Conservation (phyloP, 176 grass and related monocot genomes). For the Triticum timopheevii region DNA sequence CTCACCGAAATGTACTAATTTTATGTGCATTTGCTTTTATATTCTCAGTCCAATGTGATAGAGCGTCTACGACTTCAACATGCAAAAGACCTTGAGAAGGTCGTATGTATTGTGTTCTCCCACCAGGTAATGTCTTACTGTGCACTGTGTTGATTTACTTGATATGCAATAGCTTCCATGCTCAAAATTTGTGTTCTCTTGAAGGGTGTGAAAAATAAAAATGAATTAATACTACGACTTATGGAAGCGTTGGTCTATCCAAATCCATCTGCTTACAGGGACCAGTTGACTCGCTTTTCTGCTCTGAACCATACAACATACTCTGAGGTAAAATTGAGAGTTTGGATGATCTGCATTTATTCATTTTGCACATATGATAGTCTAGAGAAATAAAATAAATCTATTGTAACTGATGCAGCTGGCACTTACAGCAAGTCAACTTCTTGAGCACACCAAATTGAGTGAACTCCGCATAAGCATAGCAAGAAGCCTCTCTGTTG, state of each 20-base stretch:
- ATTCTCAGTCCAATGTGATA: slow-evolving; percentile 95
- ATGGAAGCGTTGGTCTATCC: slow-evolving; percentile 98
- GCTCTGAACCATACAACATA: slow-evolving; percentile 86
- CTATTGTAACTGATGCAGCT: slow-evolving; percentile 47
- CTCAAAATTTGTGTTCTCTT: slow-evolving; percentile 41
- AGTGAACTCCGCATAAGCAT: slow-evolving; percentile 92
- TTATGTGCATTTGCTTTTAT: slow-evolving; percentile 31
- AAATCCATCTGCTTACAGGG: slow-evolving; percentile 91
- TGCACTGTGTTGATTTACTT: slow-evolving; percentile 18
- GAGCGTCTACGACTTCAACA: slow-evolving; percentile 91
- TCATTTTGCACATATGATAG: too few relatives aligned
- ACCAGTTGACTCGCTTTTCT: slow-evolving; percentile 93
- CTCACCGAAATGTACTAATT: slow-evolving; percentile 27
- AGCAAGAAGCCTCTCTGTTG: slow-evolving; percentile 74
- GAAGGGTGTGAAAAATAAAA: slow-evolving; percentile 92
- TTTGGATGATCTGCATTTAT: neutral
- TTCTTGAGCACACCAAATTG: slow-evolving; percentile 97
- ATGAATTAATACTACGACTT: slow-evolving; percentile 88
- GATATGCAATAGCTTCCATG: slow-evolving; percentile 16
- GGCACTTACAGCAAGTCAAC: slow-evolving; percentile 94
- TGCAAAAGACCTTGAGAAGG: slow-evolving; percentile 87
- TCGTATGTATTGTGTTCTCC: slow-evolving; percentile 87
- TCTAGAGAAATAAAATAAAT: too few relatives aligned
- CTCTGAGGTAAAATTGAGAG: slow-evolving; percentile 56
- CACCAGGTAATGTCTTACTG: slow-evolving; percentile 70